Evolutionary conservation across 148 eudicot genomes (phyloP).

Genomic region (Amaranthus cruentus): DNA sequence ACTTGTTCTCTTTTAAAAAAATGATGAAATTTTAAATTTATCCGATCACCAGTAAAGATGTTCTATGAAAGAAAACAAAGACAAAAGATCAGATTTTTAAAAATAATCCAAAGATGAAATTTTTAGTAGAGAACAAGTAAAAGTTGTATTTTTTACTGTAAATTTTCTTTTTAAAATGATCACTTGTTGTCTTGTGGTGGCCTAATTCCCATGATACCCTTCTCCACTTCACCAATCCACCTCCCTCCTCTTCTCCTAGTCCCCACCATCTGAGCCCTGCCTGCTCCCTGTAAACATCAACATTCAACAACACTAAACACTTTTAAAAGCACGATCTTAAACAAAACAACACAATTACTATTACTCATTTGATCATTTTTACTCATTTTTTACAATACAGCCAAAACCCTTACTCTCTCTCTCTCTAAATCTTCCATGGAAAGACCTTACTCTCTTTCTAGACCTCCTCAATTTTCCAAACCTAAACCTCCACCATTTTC

Average conservation of each 20-base stretch:
- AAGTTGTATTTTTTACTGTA: no score
- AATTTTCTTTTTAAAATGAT: no score
- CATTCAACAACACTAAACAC: no score
- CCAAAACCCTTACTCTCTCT: constrained; percentile 4
- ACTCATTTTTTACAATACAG: neutral
- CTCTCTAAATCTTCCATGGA: constrained; percentile 27
- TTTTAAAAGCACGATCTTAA: neutral
- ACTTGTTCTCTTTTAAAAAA: no score
- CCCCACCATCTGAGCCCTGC: constrained; percentile 20
- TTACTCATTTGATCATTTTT: neutral
- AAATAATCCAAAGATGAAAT: no score
- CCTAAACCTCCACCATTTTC: constrained; percentile 25
- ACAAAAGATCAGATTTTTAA: no score
- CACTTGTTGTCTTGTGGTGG: no score
- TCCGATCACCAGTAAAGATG: neutral
- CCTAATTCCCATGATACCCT: neutral
- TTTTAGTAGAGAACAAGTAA: no score
- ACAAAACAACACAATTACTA: neutral
- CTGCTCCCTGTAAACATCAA: constrained; percentile 8
- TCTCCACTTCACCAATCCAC: neutral
- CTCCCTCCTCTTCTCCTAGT: neutral
- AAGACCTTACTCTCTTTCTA: constrained; percentile 42
- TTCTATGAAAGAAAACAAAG: neutral
- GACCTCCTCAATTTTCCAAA: constrained; percentile 23
- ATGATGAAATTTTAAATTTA: no score